These are phyloP conservation scores for Aegilops umbellulata DNA, from an alignment of 176 grass and related monocot species.

Conservation along the genomic window DNA sequence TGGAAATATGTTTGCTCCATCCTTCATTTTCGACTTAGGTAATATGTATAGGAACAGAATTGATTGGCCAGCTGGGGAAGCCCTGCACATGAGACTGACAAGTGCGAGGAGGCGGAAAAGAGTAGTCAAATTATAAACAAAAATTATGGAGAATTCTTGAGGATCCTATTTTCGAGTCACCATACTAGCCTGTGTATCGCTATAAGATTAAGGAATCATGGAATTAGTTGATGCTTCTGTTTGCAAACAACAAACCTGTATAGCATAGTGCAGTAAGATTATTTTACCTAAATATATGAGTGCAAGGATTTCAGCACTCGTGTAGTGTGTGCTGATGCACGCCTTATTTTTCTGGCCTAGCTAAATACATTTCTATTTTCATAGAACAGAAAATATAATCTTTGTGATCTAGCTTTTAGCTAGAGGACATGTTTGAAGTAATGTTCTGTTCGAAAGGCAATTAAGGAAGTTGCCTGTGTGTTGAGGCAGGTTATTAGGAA, in stretches of 20 bases:
- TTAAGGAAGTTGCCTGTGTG: slow-evolving; percentile 18
- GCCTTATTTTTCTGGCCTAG: slow-evolving; percentile 15
- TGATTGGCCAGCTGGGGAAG: background rate
- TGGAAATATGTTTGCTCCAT: no score
- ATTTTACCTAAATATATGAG: background rate
- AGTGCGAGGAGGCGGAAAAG: background rate
- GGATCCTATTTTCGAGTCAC: background rate
- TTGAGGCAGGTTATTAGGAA: slow-evolving; percentile 9
- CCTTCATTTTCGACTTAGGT: background rate
- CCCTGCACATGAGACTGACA: background rate
- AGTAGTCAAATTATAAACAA: background rate
- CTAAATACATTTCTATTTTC: background rate
- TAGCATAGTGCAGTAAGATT: background rate
- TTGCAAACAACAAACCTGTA: background rate
- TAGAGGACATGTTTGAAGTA: slow-evolving; percentile 33
- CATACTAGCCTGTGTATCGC: background rate
- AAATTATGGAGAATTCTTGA: background rate
- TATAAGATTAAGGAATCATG: background rate
- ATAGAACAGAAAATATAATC: no score
- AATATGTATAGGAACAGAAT: background rate
- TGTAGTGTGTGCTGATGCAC: slow-evolving; percentile 39
- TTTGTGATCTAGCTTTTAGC: background rate
- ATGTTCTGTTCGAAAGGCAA: slow-evolving; percentile 27
- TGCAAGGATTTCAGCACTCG: background rate
- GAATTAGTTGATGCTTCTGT: background rate